A percentile compares a stretch with the other conserved stretches of the same genome.
Evolutionary conservation across 768 basidiomycete genomes (phyloP).

Genomic region (Termitomyces sp.): DNA sequence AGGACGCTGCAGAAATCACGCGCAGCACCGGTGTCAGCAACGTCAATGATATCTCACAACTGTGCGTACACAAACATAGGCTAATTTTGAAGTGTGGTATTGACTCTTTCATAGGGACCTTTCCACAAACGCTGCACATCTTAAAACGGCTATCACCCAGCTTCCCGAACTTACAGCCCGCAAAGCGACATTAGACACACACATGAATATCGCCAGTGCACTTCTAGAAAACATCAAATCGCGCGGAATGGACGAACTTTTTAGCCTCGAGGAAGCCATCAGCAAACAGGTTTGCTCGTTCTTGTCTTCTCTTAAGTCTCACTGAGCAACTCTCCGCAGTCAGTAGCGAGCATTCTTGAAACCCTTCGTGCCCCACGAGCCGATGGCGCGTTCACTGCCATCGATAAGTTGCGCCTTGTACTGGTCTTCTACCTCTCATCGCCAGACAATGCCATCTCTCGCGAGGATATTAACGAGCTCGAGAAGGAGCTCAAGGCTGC

Average conservation of each 20-base stretch:
- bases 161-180: slow-evolving; percentile 95
- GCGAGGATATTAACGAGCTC: slow-evolving; percentile 85
- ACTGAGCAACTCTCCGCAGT: slow-evolving; percentile 34
- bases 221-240: slow-evolving; percentile 93
- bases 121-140: slow-evolving; percentile 86
- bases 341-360: slow-evolving; percentile 77
- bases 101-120: slow-evolving; percentile 59
- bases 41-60: slow-evolving; percentile 90
- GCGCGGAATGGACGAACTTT: slow-evolving; percentile 93
- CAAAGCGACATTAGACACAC: slow-evolving; percentile 94
- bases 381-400: slow-evolving; percentile 60
- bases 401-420: slow-evolving; percentile 90
- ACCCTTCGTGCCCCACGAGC: slow-evolving; percentile 73
- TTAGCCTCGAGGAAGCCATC: slow-evolving; percentile 91
- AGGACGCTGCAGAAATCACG: slow-evolving; percentile 96
- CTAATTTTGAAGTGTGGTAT: background rate
- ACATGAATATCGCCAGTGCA: slow-evolving; percentile 99
- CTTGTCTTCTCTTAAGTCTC: background rate
- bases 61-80: slow-evolving; percentile 47
- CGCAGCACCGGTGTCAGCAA: slow-evolving; percentile 94
- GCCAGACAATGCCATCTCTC: slow-evolving; percentile 73
- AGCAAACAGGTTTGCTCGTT: slow-evolving; percentile 63
- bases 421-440: slow-evolving; percentile 94
- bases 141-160: slow-evolving; percentile 97
- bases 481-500: slow-evolving; percentile 82